Evolutionary conservation across 176 grass and related monocot species (phyloP).

Genomic region (Elymus sibiricus): DNA sequence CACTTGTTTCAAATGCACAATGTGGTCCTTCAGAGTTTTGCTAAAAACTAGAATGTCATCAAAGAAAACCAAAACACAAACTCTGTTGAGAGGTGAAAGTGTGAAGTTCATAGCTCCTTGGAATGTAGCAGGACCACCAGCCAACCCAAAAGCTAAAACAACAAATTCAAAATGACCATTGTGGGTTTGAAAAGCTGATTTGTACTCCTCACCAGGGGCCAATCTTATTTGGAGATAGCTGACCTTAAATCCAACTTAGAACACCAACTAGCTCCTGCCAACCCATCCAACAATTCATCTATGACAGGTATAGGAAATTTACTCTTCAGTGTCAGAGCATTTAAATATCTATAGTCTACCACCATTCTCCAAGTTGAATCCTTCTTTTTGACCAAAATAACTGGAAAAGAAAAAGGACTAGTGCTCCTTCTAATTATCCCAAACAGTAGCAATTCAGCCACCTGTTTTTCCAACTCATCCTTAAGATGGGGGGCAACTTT

Average conservation of each 20-base stretch:
- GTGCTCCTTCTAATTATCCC: too few relatives aligned
- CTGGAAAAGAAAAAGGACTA: too few relatives aligned
- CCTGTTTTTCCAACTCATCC: too few relatives aligned
- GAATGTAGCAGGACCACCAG: neutral
- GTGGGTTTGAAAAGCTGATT: neutral
- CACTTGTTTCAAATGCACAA: neutral
- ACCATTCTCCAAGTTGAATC: neutral
- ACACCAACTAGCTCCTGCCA: neutral
- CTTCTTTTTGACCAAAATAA: neutral
- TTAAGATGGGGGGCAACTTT: too few relatives aligned
- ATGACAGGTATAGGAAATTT: neutral
- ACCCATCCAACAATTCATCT: neutral
- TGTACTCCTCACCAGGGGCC: neutral
- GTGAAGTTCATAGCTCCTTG: neutral
- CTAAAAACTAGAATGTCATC: neutral
- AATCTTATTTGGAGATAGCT: neutral
- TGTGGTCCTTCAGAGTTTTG: neutral
- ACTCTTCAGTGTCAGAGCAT: neutral
- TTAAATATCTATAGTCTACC: neutral
- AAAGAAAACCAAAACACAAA: neutral
- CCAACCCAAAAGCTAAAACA: neutral
- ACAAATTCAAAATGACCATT: neutral
- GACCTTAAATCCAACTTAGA: neutral
- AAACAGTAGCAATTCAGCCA: too few relatives aligned
- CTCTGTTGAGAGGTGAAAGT: too few relatives aligned